Percentiles rank a stretch among this genome's conserved stretches.
Conservation (phyloP, 768 basidiomycete genomes). For the Fibroporia radiculosa region DNA sequence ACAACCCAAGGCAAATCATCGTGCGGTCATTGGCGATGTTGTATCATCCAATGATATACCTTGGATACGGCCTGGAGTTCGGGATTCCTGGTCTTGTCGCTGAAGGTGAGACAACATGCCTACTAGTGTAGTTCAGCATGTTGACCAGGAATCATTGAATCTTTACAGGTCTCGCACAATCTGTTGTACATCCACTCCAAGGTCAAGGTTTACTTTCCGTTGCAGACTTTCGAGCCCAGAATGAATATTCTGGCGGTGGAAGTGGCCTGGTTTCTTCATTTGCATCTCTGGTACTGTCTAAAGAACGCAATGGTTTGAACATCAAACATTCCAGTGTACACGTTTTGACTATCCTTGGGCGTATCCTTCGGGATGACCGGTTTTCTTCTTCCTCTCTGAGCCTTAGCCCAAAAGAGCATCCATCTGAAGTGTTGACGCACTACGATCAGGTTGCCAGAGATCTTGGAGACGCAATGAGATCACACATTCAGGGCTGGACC, state of each 20-base stretch:
- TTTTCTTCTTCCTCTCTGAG: conserved; percentile 9
- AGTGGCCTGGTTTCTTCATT: conserved; percentile 5
- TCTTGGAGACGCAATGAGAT: conserved; percentile 7
- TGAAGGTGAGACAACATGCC: conserved; percentile 50
- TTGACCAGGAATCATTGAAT: neutral
- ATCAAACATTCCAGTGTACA: conserved; percentile 5
- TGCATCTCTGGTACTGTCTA: conserved; percentile 5
- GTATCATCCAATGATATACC: conserved; percentile 56
- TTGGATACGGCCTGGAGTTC: conserved; percentile 56
- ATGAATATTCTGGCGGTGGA: neutral
- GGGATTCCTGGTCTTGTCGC: conserved; percentile 47
- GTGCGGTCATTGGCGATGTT: conserved; percentile 46
- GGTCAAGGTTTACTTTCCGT: conserved; percentile 19
- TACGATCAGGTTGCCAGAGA: neutral
- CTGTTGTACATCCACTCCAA: conserved; percentile 23
- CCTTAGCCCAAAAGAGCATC: conserved; percentile 6
- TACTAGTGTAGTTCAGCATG: neutral
- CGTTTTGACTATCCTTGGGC: conserved; percentile 10
- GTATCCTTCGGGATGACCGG: conserved; percentile 9
- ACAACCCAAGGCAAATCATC: conserved; percentile 47
- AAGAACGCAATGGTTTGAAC: neutral
- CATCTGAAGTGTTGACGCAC: neutral
- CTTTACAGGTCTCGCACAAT: conserved; percentile 25
- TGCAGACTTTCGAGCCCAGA: neutral
- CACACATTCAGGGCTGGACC: conserved; percentile 11